A percentile compares a stretch with the other conserved stretches of the same genome.
Conservation (phyloP, 257 asterid genomes). For the Haberlea rhodopensis region DNA sequence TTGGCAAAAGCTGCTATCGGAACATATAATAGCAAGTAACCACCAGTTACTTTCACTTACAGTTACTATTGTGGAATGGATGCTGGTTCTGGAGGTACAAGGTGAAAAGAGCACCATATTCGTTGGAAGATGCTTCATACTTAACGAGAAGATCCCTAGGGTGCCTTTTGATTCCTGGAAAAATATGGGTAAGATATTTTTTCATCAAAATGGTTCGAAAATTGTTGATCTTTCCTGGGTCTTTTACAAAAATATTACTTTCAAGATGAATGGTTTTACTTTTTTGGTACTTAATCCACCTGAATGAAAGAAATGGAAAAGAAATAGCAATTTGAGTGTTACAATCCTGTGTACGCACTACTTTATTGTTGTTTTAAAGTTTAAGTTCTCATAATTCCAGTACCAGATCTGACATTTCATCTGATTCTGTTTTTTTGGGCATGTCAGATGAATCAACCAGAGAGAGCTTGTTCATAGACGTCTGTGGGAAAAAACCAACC, state of each 20-base stretch:
- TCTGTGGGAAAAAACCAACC: constrained; percentile 75
- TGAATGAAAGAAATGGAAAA: not conserved
- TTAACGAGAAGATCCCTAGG: constrained; percentile 67
- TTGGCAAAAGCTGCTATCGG: constrained; percentile 1
- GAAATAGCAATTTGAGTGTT: constrained; percentile 1
- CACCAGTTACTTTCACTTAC: constrained; percentile 27
- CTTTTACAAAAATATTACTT: constrained; percentile 1
- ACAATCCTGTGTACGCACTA: constrained; percentile 4
- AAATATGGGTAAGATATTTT: constrained; percentile 47
- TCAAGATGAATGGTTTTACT: constrained; percentile 2
- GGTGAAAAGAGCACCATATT: constrained; percentile 67
- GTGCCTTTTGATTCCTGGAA: constrained; percentile 69
- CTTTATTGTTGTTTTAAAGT: not conserved
- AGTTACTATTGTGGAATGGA: constrained; percentile 75
- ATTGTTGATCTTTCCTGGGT: not conserved
- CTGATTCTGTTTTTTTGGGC: constrained; percentile 24
- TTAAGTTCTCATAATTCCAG: not conserved
- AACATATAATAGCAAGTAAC: constrained; percentile 6
- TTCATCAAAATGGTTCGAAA: not conserved
- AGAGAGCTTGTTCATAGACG: constrained; percentile 75
- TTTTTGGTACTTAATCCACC: constrained; percentile 1
- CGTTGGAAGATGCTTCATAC: constrained; percentile 85
- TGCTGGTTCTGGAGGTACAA: constrained; percentile 87
- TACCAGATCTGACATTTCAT: constrained; percentile 7
- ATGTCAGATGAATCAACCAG: constrained; percentile 59